Conservation (phyloP, 257 asterid genomes). For the Mentha longifolia region DNA sequence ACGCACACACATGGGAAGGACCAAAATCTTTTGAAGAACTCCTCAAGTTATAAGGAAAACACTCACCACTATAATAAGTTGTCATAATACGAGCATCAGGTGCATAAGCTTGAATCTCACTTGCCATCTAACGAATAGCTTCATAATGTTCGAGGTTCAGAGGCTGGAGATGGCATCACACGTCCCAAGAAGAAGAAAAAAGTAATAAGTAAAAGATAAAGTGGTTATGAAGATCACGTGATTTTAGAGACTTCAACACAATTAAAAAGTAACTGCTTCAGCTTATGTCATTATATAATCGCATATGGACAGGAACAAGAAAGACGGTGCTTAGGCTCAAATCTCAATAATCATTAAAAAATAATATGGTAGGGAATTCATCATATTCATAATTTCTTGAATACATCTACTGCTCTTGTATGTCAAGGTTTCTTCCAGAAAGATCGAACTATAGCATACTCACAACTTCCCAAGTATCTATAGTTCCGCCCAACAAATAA, state of each 20-base stretch:
- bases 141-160: constrained; percentile 83
- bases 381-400: constrained; percentile 11
- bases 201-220: constrained; percentile 19
- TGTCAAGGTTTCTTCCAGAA: constrained; percentile 16
- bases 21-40: constrained; percentile 2
- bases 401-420: constrained; percentile 23
- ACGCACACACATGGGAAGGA: not conserved
- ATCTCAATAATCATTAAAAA: constrained; percentile 7
- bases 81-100: constrained; percentile 98
- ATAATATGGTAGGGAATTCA: constrained; percentile 6
- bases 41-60: constrained; percentile 26
- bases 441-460: not conserved
- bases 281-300: constrained; percentile 9
- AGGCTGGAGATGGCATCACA: constrained; percentile 59
- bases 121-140: constrained; percentile 81
- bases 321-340: not conserved
- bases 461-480: not conserved
- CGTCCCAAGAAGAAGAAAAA: constrained; percentile 33
- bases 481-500: constrained; percentile 5
- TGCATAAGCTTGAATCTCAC: constrained; percentile 96
- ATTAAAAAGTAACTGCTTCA: not conserved
- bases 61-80: constrained; percentile 86
- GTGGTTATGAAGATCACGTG: not conserved
- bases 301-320: not conserved
- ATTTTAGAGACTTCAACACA: not conserved